Base-by-base conservation (phyloP, 208 protist genomes). In the Crithidia fasciculata region DNA sequence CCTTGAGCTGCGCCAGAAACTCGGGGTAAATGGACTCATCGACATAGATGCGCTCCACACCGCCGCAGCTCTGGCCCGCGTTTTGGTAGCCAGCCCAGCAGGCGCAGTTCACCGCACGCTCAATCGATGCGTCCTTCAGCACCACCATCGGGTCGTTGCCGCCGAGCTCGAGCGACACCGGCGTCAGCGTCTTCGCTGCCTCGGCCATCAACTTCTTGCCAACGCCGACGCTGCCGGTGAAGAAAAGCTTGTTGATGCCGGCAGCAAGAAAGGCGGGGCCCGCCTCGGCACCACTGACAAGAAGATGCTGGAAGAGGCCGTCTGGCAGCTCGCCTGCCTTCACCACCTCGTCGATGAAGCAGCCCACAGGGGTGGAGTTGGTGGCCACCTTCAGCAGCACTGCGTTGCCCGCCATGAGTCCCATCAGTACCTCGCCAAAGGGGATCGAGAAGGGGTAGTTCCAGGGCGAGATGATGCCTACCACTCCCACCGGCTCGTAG, bases 401-500 rank as follows among this genome's bases (percentile, higher is more conserved):
- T 19, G 82, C 88, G 61, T 96, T 96, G 40, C 91, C 89, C 4
- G 91, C 85, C 90, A 96, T 95, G 28, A 95, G 69, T 0, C 65
- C 90, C 90, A 95, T 94, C 18, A 95, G 50, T 10, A 96, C 74
- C 66, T 96, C 91, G 2, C 81, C 87, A 73, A 96, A 96, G 12
- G 92, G 90, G 54, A 96, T 93, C 9, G 88, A 63, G 64, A 95
- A 92, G 10, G 92, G 92, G 74, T 89, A 96, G 62, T 96, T 96
- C 90, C 92, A 96, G 39, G 92, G 90, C 8, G 92, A 93, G 69
- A 96, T 91, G 56, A 96, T 91, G 39, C 86, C 90, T 16, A 96
- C 88, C 12, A 95, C 88, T 18, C 92, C 92, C 55, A 95, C 69
- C 59, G 92, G 92, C 61, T 90, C 82, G 78, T 96, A 92, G 19